A percentile compares a stretch with the other conserved stretches of the same genome.
These are phyloP conservation scores for Aleurites moluccanus DNA, from an alignment of 441 rosid genomes.

Conservation along the genomic window DNA sequence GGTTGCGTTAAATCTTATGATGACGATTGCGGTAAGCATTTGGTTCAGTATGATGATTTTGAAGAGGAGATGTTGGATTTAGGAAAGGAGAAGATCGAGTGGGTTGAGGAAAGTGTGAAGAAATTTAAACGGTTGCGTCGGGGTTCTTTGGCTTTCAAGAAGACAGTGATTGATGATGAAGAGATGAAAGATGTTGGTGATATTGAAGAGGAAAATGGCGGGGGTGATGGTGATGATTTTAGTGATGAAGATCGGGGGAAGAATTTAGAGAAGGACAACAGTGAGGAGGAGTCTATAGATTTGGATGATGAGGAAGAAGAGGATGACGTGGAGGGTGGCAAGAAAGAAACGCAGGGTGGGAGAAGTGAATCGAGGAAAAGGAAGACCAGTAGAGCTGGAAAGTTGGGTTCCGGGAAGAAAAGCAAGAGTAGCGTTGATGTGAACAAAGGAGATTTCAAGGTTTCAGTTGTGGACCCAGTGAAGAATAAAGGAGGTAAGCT, in stretches of 20 bases:
- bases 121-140: constrained; percentile 69
- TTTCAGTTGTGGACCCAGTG: constrained; percentile 42
- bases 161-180: constrained; percentile 47
- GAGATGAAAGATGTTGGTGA: constrained; percentile 34
- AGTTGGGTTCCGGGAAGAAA: constrained; percentile 54
- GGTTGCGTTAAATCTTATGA: constrained; percentile 42
- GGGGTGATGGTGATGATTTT: constrained; percentile 49
- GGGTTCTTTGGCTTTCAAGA: constrained; percentile 49
- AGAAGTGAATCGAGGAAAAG: constrained; percentile 48
- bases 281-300: constrained; percentile 56
- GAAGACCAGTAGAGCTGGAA: constrained; percentile 43
- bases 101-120: constrained; percentile 48
- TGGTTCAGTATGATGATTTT: constrained; percentile 68
- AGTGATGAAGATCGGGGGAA: constrained; percentile 85
- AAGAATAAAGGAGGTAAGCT: constrained; percentile 49
- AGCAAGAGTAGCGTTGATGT: constrained; percentile 33
- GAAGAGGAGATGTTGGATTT: constrained; percentile 93
- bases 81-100: constrained; percentile 82
- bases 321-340: constrained; percentile 37
- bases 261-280: constrained; percentile 45
- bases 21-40: constrained; percentile 59
- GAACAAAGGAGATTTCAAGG: constrained; percentile 35
- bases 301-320: constrained; percentile 51
- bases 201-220: constrained; percentile 28
- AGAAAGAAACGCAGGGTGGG: constrained; percentile 27